Base-by-base conservation (phyloP, 257 asterid genomes). In the Solanum pinnatisectum region DNA sequence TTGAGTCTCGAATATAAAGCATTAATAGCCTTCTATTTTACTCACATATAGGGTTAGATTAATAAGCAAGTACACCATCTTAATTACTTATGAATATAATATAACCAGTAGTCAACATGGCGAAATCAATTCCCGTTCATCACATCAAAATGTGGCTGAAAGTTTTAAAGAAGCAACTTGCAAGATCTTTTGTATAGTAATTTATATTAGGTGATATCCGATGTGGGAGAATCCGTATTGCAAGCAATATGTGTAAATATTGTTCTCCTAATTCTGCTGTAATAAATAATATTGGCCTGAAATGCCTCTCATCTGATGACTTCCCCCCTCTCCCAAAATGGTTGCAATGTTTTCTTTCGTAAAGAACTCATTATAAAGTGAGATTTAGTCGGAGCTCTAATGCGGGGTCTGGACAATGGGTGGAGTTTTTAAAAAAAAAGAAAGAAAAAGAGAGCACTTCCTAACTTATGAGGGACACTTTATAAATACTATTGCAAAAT, bases 1-100 rank as follows among this genome's bases (percentile, higher is more conserved):
- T 91, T 36, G 91, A 89, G 84, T 89, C 91, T 25, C 88, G 86
- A 84, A 84, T 78, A 23, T 78, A 78, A 44, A 7, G 10, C 84
- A 78, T 44, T 14, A 78, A 42, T 40, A 36, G 30, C 82, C 44
- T 18, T 72, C 18, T 72, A 10, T 18, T 18, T 73, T 25, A 73
- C 44, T 16, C 77, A 32, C 40, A 30, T 35, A 33, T 35, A 33
- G 8, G 25, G 42, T 16, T 73, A 22, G 8, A 73, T 73, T 18
- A 36, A 73, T 11, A 37, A 76, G 22, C 37, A 42, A 42, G 37
- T 11, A 77, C 35, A 42, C 25, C 84, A 42, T 42, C 63, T 78
- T 13, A 78, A 40, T 39, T 42, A 36, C 18, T 67, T 22, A 65
- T 36, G 56, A 44, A 14, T 44, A 16, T 18, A 30, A 8, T 27